A percentile compares a stretch with the other conserved stretches of the same genome.
Evolutionary conservation across 1,284 basidiomycete species (phyloP).

Genomic region (Cryptococcus sp.): DNA sequence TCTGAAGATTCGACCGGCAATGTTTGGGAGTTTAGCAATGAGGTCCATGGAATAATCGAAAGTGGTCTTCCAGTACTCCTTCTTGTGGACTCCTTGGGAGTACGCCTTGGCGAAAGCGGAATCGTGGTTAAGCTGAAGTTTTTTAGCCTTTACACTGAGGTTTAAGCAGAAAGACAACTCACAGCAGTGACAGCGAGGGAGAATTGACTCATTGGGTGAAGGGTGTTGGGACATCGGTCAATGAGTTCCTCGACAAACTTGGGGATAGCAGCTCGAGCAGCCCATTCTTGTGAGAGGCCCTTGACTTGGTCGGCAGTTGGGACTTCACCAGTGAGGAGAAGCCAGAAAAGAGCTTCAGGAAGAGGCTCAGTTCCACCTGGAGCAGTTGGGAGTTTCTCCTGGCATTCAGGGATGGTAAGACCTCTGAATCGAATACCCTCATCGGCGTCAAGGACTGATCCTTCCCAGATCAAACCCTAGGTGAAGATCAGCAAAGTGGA

Average conservation of each 20-base stretch:
- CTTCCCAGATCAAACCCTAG: constrained; percentile 78
- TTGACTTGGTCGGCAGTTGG: constrained; percentile 82
- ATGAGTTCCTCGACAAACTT: constrained; percentile 90
- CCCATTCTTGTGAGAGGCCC: constrained; percentile 85
- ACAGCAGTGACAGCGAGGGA: constrained; percentile 88
- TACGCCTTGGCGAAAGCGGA: constrained; percentile 96
- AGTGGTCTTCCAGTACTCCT: constrained; percentile 93
- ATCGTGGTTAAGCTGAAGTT: constrained; percentile 75
- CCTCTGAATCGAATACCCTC: constrained; percentile 96
- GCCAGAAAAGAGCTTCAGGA: constrained; percentile 93
- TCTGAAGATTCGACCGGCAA: constrained; percentile 94
- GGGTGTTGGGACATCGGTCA: constrained; percentile 85
- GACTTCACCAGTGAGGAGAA: constrained; percentile 86
- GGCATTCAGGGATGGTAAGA: constrained; percentile 85
- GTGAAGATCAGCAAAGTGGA: constrained; percentile 21
- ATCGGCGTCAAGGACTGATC: constrained; percentile 87
- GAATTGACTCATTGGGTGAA: constrained; percentile 97
- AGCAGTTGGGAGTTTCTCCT: constrained; percentile 77
- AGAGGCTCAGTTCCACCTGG: constrained; percentile 85
- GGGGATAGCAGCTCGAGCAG: constrained; percentile 79
- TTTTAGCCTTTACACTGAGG: not conserved
- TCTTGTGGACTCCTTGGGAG: constrained; percentile 85
- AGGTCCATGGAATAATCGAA: constrained; percentile 98
- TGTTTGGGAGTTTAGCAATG: constrained; percentile 95
- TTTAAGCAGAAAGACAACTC: constrained; percentile 39